phyloP scores from a whole-genome alignment of 176 grass and related monocot genomes.

The Panicum miliaceum region DNA sequence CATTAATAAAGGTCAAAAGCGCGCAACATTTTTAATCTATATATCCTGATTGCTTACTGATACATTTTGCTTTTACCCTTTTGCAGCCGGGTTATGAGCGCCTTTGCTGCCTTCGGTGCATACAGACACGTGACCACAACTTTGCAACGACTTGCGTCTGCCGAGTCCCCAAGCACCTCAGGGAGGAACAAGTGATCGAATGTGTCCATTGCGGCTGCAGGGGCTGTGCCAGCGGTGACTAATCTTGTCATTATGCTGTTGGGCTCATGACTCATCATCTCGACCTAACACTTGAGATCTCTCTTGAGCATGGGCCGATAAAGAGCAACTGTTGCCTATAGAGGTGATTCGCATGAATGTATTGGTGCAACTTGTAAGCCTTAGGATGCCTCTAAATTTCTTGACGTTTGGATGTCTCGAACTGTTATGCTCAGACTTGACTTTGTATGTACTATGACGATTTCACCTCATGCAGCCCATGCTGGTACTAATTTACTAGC shows the following conservation, averaged over 20 bases:
- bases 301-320: background rate
- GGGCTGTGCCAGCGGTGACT: constrained; percentile 78
- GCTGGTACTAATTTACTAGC: background rate
- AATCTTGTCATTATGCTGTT: constrained; percentile 39
- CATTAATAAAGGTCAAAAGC: background rate
- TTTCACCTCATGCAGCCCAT: background rate
- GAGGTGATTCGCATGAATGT: constrained; percentile 13
- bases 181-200: constrained; percentile 86
- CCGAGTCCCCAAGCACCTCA: constrained; percentile 77
- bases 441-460: background rate
- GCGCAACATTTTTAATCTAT: background rate
- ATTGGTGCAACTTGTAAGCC: background rate
- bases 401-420: background rate
- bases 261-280: background rate
- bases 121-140: constrained; percentile 85
- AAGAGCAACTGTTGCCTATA: background rate
- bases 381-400: background rate
- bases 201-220: constrained; percentile 75
- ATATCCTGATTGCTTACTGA: constrained; percentile 6
- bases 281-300: background rate
- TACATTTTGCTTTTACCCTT: background rate
- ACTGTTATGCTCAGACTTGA: background rate
- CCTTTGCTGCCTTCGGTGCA: constrained; percentile 81
- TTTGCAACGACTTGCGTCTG: constrained; percentile 78
- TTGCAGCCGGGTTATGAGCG: constrained; percentile 74